These are phyloP conservation scores for Rosa lucieae DNA, from an alignment of 306 rosid genomes.

Conservation along the genomic window DNA sequence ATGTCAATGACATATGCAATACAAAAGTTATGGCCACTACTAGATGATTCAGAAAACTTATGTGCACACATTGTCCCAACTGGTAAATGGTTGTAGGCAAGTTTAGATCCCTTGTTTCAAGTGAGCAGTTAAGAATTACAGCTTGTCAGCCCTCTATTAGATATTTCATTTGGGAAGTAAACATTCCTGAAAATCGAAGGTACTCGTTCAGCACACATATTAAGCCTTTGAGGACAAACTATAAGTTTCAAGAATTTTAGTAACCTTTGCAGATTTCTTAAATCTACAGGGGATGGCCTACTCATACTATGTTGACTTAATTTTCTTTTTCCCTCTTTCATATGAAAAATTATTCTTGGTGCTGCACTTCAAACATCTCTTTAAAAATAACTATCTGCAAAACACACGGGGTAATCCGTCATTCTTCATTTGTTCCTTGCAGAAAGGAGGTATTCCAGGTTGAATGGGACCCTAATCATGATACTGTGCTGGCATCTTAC, in stretches of 20 bases:
- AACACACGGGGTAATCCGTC: neutral
- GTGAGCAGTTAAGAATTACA: neutral
- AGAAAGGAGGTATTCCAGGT: constrained; percentile 97
- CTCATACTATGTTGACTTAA: neutral
- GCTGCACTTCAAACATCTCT: neutral
- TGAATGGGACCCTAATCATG: constrained; percentile 97
- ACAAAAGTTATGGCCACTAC: neutral
- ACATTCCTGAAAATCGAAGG: neutral
- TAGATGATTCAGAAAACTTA: neutral
- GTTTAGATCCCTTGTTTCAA: neutral
- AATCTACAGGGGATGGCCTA: neutral
- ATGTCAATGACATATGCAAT: neutral
- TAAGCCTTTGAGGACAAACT: neutral
- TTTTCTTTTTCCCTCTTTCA: neutral
- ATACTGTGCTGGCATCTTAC: constrained; percentile 81
- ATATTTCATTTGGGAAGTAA: neutral
- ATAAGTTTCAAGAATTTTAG: neutral
- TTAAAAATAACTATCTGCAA: neutral
- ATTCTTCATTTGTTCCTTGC: constrained; percentile 8
- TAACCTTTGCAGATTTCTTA: too few species aligned
- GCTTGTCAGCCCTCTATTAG: neutral
- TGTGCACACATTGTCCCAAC: neutral
- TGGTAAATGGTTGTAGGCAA: neutral
- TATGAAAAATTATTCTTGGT: neutral
- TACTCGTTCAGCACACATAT: neutral